phyloP scores from a whole-genome alignment of 163 green algal genomes.

The Dunaliella salina region DNA sequence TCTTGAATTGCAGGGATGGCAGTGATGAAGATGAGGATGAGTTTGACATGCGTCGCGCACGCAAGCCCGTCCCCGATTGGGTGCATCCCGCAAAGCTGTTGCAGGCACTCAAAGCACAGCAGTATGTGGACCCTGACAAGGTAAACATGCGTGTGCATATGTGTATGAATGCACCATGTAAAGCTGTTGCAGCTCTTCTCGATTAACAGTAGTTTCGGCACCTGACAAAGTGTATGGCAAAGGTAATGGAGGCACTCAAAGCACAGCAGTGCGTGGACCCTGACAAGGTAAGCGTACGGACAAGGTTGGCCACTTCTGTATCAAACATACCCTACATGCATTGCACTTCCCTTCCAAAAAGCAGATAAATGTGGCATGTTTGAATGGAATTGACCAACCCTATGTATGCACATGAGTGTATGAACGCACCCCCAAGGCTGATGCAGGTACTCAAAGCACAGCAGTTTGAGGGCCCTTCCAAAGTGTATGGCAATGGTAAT shows the following conservation, averaged over 20 bases:
- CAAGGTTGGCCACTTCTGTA: no score
- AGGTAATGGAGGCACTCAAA: no score
- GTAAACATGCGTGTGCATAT: slow-evolving; percentile 46
- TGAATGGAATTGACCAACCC: no score
- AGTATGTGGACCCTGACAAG: slow-evolving; percentile 60
- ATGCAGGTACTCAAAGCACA: no score
- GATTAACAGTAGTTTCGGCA: no score
- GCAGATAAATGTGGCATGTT: no score
- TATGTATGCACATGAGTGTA: not conserved
- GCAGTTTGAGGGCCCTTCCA: no score
- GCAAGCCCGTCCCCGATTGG: slow-evolving; percentile 50
- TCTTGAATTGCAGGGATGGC: slow-evolving; percentile 21
- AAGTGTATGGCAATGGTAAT: not conserved
- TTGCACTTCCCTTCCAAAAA: no score
- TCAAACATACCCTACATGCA: no score
- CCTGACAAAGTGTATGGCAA: no score
- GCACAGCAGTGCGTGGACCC: no score
- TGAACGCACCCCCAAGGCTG: not conserved
- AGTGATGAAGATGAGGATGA: slow-evolving; percentile 47
- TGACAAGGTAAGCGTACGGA: slow-evolving; percentile 76
- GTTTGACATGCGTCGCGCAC: slow-evolving; percentile 1
- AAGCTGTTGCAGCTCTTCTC: not conserved
- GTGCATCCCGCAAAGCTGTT: slow-evolving; percentile 23
- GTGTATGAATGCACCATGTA: not conserved
- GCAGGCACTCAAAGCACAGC: slow-evolving; percentile 33